A percentile compares a stretch with the other conserved stretches of the same genome.
These are phyloP conservation scores for Aspergillus ochraceoroseus DNA, from an alignment of 2,329 filamentous ascomycete genomes.

Conservation along the genomic window DNA sequence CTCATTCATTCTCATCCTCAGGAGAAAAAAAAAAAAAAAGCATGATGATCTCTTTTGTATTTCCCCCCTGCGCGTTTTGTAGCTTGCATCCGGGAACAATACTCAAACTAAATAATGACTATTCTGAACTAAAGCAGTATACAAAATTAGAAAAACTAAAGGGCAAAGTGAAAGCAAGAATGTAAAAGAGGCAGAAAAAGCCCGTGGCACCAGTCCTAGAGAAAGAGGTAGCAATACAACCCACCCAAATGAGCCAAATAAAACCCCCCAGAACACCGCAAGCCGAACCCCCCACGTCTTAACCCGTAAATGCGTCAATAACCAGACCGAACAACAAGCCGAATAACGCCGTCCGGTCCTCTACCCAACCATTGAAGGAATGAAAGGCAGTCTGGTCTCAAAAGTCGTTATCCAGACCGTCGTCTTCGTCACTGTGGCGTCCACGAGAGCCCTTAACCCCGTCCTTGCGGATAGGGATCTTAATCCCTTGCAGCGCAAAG, in stretches of 20 bases:
- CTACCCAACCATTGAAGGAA: neutral
- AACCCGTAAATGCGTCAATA: conserved; percentile 20
- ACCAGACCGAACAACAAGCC: conserved; percentile 17
- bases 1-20: too few species aligned
- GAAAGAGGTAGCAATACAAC: conserved; percentile 29
- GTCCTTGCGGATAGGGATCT: conserved; percentile 93
- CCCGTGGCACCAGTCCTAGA: conserved; percentile 27
- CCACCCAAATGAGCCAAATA: conserved; percentile 17
- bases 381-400: conserved; percentile 12
- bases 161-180: conserved; percentile 15
- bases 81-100: too few species aligned
- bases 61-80: too few species aligned
- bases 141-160: conserved; percentile 35
- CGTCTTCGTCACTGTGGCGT: conserved; percentile 33
- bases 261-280: conserved; percentile 27
- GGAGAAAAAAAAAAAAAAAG: too few species aligned
- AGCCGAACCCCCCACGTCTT: conserved; percentile 24
- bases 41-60: too few species aligned
- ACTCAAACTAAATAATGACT: too few species aligned
- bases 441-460: conserved; percentile 49
- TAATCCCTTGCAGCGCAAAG: conserved; percentile 90
- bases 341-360: conserved; percentile 1
- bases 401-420: conserved; percentile 33
- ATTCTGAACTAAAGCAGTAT: too few species aligned
- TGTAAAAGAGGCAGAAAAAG: conserved; percentile 9